Evolutionary conservation across 176 grass and related monocot species (phyloP), one percentile per base, ranked within the genome.

Genomic region (Triticum urartu): DNA sequence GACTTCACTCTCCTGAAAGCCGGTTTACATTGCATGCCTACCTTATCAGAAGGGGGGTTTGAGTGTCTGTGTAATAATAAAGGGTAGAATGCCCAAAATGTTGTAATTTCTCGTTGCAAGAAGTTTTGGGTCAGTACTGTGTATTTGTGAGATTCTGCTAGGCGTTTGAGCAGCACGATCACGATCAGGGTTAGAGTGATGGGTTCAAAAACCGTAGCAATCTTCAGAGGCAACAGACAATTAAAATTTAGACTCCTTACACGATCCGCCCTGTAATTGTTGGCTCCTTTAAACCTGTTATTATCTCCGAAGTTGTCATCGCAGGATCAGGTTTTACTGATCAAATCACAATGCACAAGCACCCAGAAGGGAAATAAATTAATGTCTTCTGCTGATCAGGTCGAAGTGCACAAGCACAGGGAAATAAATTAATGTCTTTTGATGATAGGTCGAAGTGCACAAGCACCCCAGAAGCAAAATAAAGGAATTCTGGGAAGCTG

Each of bases 1-100:
- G 33, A 60, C 79, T 59, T 22, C 20, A 45, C 75, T 43, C 8
- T 54, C 2, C n/a, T 74, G 9, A 26, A 36, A 76, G 35, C 64
- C 4, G 22, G 65, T 72, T 79, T 79, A 42, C 25, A 14, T 47
- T 75, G 21, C 64, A 36, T 80, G 58, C 63, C 68, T 87, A 25
- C 60, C 67, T 87, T 75, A 17, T 24, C 85, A 17, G 26, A 83
- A 87, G 14, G 24, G 68, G 40, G 68, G 45, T 54, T 75, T 11
- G 64, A 34, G 47, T 18, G 4, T 52, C 62, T 74, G 26, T 90
- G 5, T 58, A 83, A 83, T 58, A 83, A 83, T 72, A 79, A 85
- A 39, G 32, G 58, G 56, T 20, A 80, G 6, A 79, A 79, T 79
- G 77, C 25, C 68, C 18, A 67, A 10, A 43, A 61, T 62, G 12